Evolutionary conservation across 257 asterid genomes (phyloP), one percentile per base, ranked within the genome.

Genomic region (Nemophila menziesii): DNA sequence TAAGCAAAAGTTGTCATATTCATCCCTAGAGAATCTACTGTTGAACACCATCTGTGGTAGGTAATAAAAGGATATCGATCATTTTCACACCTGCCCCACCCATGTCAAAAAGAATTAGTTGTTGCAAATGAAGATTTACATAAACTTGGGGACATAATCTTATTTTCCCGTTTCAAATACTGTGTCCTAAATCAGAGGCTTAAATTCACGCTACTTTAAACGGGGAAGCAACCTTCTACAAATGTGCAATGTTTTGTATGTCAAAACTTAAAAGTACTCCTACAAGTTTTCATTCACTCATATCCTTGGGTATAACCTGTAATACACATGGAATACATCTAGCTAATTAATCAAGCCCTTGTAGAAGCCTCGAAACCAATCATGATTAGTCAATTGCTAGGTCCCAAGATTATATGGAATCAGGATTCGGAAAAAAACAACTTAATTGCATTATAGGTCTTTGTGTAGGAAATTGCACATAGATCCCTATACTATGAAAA

Each of bases 281-380:
- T 89, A 39, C 93, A 84, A 69, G 87, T 78, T 70, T 89, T 89
- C 55, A 89, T 93, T 36, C 86, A 78, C 71, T 78, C 92, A 2
- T n/a, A n/a, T 84, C 98, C 65, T 89, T 89, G 42, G 98, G 84
- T 66, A 78, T 84, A 54, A 89, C 94, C 98, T 89, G 77, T 58
- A 70, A 43, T 14, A 23, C 18, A 58, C 9, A 53, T 14, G 44
- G 46, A 47, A 21, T 23, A 52, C 8, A 57, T 37, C 34, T 16
- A 52, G n/a, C n/a, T n/a, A 11, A 2, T 41, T 13, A 13, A 19
- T 54, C 47, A 20, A 43, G 50, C 21, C 48, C n/a, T 17, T 8
- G 4, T 3, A 12, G 17, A 5, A 3, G 20, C 37, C 33, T 33
- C 44, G 21, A 27, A 52, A 42, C 24, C 55, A 46, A 43, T 37